Conservation (phyloP, 768 basidiomycete species). For the Serendipita vermifera region DNA sequence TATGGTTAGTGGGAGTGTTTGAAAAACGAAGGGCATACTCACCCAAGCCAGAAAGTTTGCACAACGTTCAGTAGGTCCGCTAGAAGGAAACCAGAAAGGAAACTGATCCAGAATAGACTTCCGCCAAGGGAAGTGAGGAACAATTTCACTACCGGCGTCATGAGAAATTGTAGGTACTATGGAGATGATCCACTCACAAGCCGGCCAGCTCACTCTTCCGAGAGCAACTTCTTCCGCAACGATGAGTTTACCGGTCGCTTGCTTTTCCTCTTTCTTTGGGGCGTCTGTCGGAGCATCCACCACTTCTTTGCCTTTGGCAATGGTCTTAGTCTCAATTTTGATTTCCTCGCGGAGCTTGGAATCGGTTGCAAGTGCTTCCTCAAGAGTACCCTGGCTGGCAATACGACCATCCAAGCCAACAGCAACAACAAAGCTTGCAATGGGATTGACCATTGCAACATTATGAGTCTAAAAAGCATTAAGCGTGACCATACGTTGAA, state of each 20-base stretch:
- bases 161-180: slow-evolving; percentile 22
- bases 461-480: slow-evolving; percentile 33
- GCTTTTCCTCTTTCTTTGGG: slow-evolving; percentile 13
- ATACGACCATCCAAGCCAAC: slow-evolving; percentile 42
- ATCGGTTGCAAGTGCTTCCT: slow-evolving; percentile 34
- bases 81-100: slow-evolving; percentile 15
- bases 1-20: slow-evolving; percentile 8
- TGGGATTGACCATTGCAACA: slow-evolving; percentile 38
- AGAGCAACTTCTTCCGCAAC: slow-evolving; percentile 49
- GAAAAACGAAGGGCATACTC: slow-evolving; percentile 8
- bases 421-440: slow-evolving; percentile 46
- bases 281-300: slow-evolving; percentile 18
- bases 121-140: slow-evolving; percentile 13
- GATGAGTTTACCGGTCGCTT: slow-evolving; percentile 44
- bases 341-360: slow-evolving; percentile 23
- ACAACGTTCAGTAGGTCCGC: slow-evolving; percentile 17
- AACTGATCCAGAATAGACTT: slow-evolving; percentile 23
- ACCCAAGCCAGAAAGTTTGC: slow-evolving; percentile 34
- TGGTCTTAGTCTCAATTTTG: slow-evolving; percentile 22
- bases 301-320: slow-evolving; percentile 22
- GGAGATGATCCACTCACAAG: slow-evolving; percentile 22
- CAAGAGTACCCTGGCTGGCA: slow-evolving; percentile 35
- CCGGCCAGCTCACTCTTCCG: slow-evolving; percentile 44
- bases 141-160: slow-evolving; percentile 19
- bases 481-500: background rate